These are phyloP conservation scores for Corylus avellana DNA, from an alignment of 306 rosid species.

Conservation along the genomic window DNA sequence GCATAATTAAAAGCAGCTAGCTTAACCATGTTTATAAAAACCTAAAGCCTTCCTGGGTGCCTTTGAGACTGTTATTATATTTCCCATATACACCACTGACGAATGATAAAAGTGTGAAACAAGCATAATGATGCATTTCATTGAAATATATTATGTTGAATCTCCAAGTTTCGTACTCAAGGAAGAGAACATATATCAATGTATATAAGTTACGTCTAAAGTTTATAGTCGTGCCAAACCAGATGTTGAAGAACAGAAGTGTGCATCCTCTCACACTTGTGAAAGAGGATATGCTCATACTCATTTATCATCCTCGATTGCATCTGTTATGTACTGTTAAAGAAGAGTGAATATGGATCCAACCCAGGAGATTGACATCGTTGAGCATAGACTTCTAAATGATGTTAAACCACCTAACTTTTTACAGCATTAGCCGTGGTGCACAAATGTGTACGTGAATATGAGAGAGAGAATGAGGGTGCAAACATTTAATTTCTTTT, in stretches of 20 bases:
- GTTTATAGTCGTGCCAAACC: neutral
- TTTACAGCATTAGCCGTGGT: neutral
- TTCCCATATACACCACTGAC: neutral
- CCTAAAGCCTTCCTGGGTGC: neutral
- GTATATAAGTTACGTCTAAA: neutral
- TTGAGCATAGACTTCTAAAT: neutral
- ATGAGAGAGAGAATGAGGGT: neutral
- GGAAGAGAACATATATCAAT: neutral
- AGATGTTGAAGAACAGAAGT: neutral
- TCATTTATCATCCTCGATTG: too few species aligned
- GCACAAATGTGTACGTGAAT: neutral
- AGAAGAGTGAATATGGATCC: neutral
- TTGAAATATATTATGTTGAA: neutral
- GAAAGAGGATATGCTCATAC: too few species aligned
- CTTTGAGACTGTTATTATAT: neutral
- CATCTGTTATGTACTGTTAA: neutral
- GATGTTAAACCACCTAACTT: neutral
- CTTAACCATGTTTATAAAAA: neutral
- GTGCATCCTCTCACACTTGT: too few species aligned
- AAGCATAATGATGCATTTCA: neutral
- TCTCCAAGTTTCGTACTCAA: neutral
- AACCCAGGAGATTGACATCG: neutral
- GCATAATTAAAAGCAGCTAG: conserved; percentile 3
- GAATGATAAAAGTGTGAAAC: neutral
- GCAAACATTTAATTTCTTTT: neutral